A percentile compares a stretch with the other conserved stretches of the same genome.
phyloP scores from a whole-genome alignment of 306 rosid species.

The Ochetophila trinervis region DNA sequence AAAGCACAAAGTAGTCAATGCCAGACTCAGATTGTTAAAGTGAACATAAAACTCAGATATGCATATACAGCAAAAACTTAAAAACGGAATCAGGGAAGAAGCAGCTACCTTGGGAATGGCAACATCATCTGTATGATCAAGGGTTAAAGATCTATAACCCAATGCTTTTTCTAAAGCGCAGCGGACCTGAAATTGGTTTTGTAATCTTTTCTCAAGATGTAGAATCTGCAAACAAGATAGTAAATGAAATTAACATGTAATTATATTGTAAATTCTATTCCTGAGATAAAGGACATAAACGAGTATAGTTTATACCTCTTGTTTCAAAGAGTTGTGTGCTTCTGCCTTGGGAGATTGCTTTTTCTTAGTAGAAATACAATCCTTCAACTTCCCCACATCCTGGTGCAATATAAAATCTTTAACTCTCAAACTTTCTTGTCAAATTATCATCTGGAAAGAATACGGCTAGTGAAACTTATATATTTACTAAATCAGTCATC shows the following conservation, averaged over 20 bases:
- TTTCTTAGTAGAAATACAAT: constrained; percentile 39
- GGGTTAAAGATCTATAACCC: constrained; percentile 61
- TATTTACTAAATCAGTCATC: too few species aligned
- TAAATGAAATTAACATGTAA: not conserved
- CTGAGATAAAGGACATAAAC: not conserved
- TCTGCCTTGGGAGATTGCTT: constrained; percentile 48
- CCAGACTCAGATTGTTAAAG: too few species aligned
- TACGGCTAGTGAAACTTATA: too few species aligned
- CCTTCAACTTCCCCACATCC: constrained; percentile 58
- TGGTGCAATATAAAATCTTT: constrained; percentile 39
- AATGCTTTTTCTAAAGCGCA: constrained; percentile 68
- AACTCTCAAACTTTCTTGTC: constrained; percentile 17
- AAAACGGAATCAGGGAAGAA: constrained; percentile 2
- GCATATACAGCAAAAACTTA: too few species aligned
- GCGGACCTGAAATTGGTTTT: constrained; percentile 77
- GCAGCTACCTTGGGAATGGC: constrained; percentile 65
- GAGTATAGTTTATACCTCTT: constrained; percentile 54
- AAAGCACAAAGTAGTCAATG: too few species aligned
- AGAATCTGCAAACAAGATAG: constrained; percentile 55
- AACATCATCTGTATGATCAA: constrained; percentile 34
- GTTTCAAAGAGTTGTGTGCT: constrained; percentile 63
- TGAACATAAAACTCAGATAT: too few species aligned
- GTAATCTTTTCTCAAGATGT: constrained; percentile 79
- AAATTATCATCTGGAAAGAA: too few species aligned
- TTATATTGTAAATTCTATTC: not conserved